These are phyloP conservation scores for Globisporangium apiculatum DNA, from an alignment of 352 stramenopile genomes.

Conservation along the genomic window DNA sequence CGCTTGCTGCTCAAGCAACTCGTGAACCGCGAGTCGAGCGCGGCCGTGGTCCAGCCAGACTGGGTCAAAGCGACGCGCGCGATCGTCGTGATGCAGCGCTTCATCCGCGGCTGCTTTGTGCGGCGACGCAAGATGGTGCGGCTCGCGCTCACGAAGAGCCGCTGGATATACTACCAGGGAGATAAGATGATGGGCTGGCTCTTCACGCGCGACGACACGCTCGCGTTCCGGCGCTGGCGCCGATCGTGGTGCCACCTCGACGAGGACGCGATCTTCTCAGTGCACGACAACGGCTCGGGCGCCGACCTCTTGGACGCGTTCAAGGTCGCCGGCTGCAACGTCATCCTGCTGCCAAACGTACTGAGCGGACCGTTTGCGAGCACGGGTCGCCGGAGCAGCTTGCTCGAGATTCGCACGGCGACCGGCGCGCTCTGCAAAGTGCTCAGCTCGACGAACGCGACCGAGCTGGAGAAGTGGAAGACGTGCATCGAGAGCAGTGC, in stretches of 20 bases:
- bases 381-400: conserved; percentile 17
- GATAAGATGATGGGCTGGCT: conserved; percentile 78
- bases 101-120: conserved; percentile 70
- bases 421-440: conserved; percentile 50
- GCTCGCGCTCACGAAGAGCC: conserved; percentile 39
- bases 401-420: conserved; percentile 57
- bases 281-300: conserved; percentile 68
- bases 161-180: conserved; percentile 50
- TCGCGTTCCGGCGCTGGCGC: conserved; percentile 80
- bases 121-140: conserved; percentile 60
- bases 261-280: conserved; percentile 53
- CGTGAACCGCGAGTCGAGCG: conserved; percentile 47
- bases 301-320: conserved; percentile 61
- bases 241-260: conserved; percentile 78
- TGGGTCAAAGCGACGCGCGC: conserved; percentile 66
- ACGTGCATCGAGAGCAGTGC: conserved; percentile 52
- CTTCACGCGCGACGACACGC: conserved; percentile 72
- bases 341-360: conserved; percentile 54
- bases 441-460: conserved; percentile 44
- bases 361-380: conserved; percentile 33
- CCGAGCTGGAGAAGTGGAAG: conserved; percentile 71
- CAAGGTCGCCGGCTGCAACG: conserved; percentile 48
- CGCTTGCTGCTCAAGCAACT: conserved; percentile 66
- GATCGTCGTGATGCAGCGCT: conserved; percentile 75
- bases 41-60: conserved; percentile 38